Base-by-base conservation (phyloP, 2,329 filamentous ascomycete genomes). In the Teratosphaeria epicoccoides region DNA sequence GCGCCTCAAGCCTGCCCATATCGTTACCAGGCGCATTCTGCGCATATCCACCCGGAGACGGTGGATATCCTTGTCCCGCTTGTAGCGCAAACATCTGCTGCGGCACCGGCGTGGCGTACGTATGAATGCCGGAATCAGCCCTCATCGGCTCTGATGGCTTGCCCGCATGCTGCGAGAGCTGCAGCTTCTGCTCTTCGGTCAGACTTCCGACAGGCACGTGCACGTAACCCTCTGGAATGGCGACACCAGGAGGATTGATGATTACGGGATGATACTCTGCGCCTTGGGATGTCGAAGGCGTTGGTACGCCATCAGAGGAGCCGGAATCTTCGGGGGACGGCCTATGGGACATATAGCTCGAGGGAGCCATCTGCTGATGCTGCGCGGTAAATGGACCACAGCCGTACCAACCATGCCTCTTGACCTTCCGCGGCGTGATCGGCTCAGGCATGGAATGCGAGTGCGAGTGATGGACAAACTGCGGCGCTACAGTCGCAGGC, bases 391-490 rank as follows among this genome's bases (percentile, higher is more conserved):
- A 54, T n/a, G 76, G 76, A 10, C 76, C 77, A 40, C 33, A 14
- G 52, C 87, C 81, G 60, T 88, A 88, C 84, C 85, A 89, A 1
- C 77, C 85, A 53, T 84, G 82, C 2, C 85, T 78, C 63, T 85
- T 87, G 25, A 71, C 72, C 56, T 80, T 81, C 7, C 80, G 76
- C 3, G 79, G 73, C 0, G 78, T 81, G 9, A 76, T 71, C 54
- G 64, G 58, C 66, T 70, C 56, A 59, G 70, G 53, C 65, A 67
- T 61, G 63, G 57, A 62, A 58, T 57, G 61, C 63, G 55, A 61
- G 61, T 69, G 68, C 57, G 66, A 65, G 40, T 55, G 55, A 26
- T 58, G 25, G 59, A 64, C n/a, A 64, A 68, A 65, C 63, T 56
- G 59, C 60, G 57, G 55, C 26, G 58, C 55, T 12, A 58, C 40